A percentile compares a stretch with the other conserved stretches of the same genome.
Evolutionary conservation across 139 green algal genomes (phyloP).

Genomic region (Prasinococcaceae sp.): DNA sequence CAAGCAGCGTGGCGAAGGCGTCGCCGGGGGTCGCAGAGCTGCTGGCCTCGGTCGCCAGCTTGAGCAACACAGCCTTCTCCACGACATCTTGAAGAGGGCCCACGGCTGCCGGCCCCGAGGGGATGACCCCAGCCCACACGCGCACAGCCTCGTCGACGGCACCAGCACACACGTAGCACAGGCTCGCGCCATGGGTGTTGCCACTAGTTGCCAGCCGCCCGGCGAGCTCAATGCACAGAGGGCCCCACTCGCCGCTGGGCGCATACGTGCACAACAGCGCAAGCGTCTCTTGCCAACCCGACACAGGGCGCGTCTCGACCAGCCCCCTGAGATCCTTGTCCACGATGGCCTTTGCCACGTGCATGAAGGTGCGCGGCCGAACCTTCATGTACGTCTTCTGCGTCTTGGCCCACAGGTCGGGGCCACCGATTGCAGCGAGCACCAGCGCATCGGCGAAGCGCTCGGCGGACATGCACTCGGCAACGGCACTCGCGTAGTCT

Average conservation of each 20-base stretch:
- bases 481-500: conserved; percentile 75
- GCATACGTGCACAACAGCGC: conserved; percentile 82
- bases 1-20: conserved; percentile 58
- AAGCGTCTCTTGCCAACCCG: conserved; percentile 83
- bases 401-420: conserved; percentile 32
- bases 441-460: conserved; percentile 80
- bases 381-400: conserved; percentile 57
- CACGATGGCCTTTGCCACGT: conserved; percentile 33
- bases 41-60: conserved; percentile 37
- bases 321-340: conserved; percentile 59
- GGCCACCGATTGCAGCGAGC: conserved; percentile 31
- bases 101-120: too few relatives aligned
- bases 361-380: conserved; percentile 65
- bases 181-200: conserved; percentile 53
- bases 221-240: conserved; percentile 52
- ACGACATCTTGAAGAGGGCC: conserved; percentile 68
- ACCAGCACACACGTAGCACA: conserved; percentile 82
- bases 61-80: conserved; percentile 87
- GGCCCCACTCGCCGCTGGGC: conserved; percentile 24
- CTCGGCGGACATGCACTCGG: conserved; percentile 60
- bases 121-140: conserved; percentile 34
- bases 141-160: conserved; percentile 69
- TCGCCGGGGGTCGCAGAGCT: too few relatives aligned
- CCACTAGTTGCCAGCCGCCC: conserved; percentile 29
- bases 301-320: conserved; percentile 55